A percentile compares a stretch with the other conserved stretches of the same genome.
phyloP scores from a whole-genome alignment of 2,329 filamentous ascomycete species.

The Alternaria burnsii region DNA sequence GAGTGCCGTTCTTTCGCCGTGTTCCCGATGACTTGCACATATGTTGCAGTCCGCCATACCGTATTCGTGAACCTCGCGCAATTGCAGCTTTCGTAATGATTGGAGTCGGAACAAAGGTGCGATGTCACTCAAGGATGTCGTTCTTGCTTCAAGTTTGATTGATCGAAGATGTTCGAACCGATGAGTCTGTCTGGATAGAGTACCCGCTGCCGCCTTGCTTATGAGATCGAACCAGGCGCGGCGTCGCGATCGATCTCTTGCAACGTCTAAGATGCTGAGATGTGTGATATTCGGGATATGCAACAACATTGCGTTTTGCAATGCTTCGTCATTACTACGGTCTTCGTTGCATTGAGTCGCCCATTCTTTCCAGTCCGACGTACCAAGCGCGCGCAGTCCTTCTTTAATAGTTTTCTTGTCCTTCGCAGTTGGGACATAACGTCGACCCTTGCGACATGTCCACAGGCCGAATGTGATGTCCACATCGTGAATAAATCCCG shows the following conservation, averaged over 20 bases:
- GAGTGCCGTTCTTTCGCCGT: constrained; percentile 2
- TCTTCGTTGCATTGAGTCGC: constrained; percentile 32
- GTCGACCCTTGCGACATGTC: constrained; percentile 6
- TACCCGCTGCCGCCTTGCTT: constrained; percentile 21
- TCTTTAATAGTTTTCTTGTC: constrained; percentile 42
- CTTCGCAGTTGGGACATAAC: constrained; percentile 26
- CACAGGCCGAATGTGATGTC: constrained; percentile 23
- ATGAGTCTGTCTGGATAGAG: constrained; percentile 24
- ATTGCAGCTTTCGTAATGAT: constrained; percentile 27
- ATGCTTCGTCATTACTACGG: constrained; percentile 20
- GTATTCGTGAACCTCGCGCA: constrained; percentile 21
- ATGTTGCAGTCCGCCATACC: neutral
- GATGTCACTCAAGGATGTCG: constrained; percentile 22
- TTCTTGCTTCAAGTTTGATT: constrained; percentile 23
- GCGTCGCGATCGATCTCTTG: neutral
- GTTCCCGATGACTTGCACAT: neutral
- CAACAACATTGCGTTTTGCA: constrained; percentile 37
- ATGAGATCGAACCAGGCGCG: constrained; percentile 35
- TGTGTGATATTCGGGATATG: constrained; percentile 32
- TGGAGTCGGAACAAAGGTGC: constrained; percentile 34
- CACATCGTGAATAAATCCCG: constrained; percentile 26
- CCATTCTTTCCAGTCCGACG: constrained; percentile 39
- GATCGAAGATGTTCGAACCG: constrained; percentile 27
- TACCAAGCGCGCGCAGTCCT: constrained; percentile 27
- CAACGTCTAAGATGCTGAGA: neutral